A percentile compares a stretch with the other conserved stretches of the same genome.
Evolutionary conservation across 345 rosid genomes (phyloP).

Genomic region (Psidium guajava): DNA sequence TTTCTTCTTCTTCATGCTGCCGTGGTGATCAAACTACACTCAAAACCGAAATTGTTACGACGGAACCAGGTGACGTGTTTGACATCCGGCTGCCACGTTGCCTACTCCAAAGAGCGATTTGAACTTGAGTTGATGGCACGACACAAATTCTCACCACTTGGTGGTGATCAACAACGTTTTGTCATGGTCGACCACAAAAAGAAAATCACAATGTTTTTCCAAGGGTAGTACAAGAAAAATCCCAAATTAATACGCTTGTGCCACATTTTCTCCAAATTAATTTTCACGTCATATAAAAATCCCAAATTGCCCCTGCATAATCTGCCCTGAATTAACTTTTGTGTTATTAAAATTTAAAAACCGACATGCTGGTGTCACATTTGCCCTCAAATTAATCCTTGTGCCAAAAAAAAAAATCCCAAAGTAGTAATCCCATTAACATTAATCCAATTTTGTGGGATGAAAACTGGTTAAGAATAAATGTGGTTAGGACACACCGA

Average conservation of each 20-base stretch:
- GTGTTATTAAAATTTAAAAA: fast-evolving
- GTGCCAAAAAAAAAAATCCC: background rate
- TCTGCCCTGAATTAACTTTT: background rate
- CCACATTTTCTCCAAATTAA: background rate
- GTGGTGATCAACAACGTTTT: background rate
- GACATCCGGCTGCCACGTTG: background rate
- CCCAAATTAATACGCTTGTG: background rate
- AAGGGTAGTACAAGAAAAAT: background rate
- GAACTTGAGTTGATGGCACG: background rate
- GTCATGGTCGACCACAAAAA: background rate
- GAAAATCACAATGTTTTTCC: background rate
- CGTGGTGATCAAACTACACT: too few relatives aligned
- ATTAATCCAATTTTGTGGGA: background rate
- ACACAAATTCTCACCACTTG: background rate
- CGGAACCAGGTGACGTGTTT: too few relatives aligned
- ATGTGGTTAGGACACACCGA: fast-evolving
- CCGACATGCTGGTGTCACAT: background rate
- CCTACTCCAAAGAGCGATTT: background rate
- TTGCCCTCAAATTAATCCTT: background rate
- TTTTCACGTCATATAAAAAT: fast-evolving
- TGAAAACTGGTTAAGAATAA: background rate
- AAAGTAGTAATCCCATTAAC: background rate
- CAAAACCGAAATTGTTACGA: too few relatives aligned
- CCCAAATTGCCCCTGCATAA: fast-evolving
- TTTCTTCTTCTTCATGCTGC: too few relatives aligned